Percentiles rank a stretch among this genome's conserved stretches.
These are phyloP conservation scores for Chalciporus sphaerocephalus DNA, from an alignment of 768 basidiomycete genomes.

Conservation along the genomic window DNA sequence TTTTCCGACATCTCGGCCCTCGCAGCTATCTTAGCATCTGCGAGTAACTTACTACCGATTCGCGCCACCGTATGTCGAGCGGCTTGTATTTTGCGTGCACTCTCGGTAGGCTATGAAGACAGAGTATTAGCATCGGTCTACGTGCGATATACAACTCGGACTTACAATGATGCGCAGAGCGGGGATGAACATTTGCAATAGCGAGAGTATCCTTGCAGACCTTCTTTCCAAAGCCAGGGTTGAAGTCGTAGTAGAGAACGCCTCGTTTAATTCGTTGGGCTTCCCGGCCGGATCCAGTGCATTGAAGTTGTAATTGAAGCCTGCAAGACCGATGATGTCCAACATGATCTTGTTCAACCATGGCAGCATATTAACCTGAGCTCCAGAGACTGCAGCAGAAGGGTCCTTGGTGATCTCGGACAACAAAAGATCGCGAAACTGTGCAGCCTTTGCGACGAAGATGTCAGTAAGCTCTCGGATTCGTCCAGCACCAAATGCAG, in stretches of 20 bases:
- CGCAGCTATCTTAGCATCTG: constrained; percentile 45
- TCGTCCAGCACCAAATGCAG: constrained; percentile 59
- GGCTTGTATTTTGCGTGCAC: constrained; percentile 12
- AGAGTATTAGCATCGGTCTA: not conserved
- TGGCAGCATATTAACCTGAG: constrained; percentile 29
- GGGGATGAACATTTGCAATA: constrained; percentile 36
- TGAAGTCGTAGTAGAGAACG: constrained; percentile 31
- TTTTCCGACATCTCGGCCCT: constrained; percentile 17
- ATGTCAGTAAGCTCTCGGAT: constrained; percentile 53
- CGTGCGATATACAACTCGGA: too few species aligned
- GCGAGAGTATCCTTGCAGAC: constrained; percentile 21
- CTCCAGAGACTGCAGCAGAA: constrained; percentile 9
- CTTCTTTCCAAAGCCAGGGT: constrained; percentile 1
- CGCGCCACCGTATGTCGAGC: constrained; percentile 42
- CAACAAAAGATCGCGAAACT: constrained; percentile 50
- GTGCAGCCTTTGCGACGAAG: constrained; percentile 49
- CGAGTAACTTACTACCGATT: constrained; percentile 48
- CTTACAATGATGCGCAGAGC: constrained; percentile 38
- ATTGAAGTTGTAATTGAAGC: constrained; percentile 37
- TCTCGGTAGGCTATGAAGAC: constrained; percentile 19
- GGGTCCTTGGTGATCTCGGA: constrained; percentile 30
- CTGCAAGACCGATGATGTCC: too few species aligned
- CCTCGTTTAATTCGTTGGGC: constrained; percentile 31
- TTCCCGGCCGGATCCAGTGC: constrained; percentile 23
- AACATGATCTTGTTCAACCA: constrained; percentile 36